Base-by-base conservation (phyloP, 1,284 basidiomycete species). In the Heterobasidion parviporum region DNA sequence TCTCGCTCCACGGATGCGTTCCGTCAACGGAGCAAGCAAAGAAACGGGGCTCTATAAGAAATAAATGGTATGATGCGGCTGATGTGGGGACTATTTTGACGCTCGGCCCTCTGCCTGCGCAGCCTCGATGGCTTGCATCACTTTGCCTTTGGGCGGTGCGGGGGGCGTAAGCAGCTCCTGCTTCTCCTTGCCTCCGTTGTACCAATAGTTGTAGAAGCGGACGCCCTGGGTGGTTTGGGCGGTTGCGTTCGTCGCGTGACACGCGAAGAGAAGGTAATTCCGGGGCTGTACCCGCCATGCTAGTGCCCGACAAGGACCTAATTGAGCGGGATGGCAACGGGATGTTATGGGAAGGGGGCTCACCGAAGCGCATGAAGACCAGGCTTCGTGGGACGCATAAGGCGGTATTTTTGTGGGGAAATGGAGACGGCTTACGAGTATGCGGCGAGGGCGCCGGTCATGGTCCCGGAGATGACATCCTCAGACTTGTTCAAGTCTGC, bases 281-380 rank as follows among this genome's bases (percentile, higher is more conserved):
- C 95, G 83, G 15, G 94, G 94, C 67, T 94, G 85, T 43, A 98
- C 94, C 58, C 83, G 83, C 95, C 95, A 98, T 59, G 94, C 91
- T 92, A 36, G 34, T 34, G 20, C 60, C 12, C 16, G 12, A 43
- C 26, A 1, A 26, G 16, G 18, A 58, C 47, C 34, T 38, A 26
- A 26, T 26, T 26, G 26, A 26, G 26, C 26, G 26, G 26, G 26
- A 26, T 26, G 26, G 26, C 26, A 26, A 55, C 26, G n/a, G 36
- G 7, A 52, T 53, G 44, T 56, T 5, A 4, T 26, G 26, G 26
- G 50, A 52, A 36, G 35, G 20, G 32, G 1, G 26, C 38, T 41
- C 38, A 91, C 91, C 94, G 69, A 97, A 97, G 48, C 94, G 88
- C 89, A 94, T 95, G 75, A 97, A 97, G 61, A 95, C 91, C 76